Evolutionary conservation across 352 stramenopile species (phyloP).

Genomic region (Pythium utonaiense): DNA sequence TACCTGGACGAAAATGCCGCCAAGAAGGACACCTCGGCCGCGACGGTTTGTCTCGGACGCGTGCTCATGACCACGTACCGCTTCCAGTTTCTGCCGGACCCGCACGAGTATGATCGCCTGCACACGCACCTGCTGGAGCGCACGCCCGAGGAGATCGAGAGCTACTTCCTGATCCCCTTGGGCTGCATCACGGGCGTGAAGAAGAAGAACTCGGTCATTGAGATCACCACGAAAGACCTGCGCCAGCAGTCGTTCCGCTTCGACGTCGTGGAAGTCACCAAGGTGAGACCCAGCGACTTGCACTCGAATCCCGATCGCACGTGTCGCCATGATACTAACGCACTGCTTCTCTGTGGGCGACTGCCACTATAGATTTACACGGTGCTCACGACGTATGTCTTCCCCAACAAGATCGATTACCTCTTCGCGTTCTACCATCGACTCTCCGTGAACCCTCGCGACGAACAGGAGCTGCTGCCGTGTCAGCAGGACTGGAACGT

Average conservation of each 20-base stretch:
- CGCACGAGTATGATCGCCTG: conserved; percentile 51
- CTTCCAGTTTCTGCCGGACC: conserved; percentile 76
- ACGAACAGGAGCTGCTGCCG: conserved; percentile 52
- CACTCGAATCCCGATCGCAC: no score
- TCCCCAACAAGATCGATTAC: conserved; percentile 80
- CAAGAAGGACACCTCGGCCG: conserved; percentile 56
- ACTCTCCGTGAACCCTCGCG: conserved; percentile 39
- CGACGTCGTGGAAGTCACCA: conserved; percentile 63
- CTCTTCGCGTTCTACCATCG: conserved; percentile 84
- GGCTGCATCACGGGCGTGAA: conserved; percentile 73
- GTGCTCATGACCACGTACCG: conserved; percentile 86
- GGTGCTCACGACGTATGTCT: conserved; percentile 79
- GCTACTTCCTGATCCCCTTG: conserved; percentile 72
- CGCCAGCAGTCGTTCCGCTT: conserved; percentile 76
- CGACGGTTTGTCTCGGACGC: conserved; percentile 56
- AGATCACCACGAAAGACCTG: conserved; percentile 78
- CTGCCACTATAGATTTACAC: conserved; percentile 58
- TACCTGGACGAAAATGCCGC: conserved; percentile 57
- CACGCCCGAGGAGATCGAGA: conserved; percentile 62
- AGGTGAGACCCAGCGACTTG: conserved; percentile 19
- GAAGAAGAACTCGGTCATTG: conserved; percentile 75
- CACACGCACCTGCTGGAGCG: conserved; percentile 50
- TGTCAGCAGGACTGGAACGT: conserved; percentile 63
- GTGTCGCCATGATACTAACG: no score
- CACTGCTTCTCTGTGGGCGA: no score